phyloP scores from a whole-genome alignment of 2,329 filamentous ascomycete genomes.

The Trichoderma endophyticum region DNA sequence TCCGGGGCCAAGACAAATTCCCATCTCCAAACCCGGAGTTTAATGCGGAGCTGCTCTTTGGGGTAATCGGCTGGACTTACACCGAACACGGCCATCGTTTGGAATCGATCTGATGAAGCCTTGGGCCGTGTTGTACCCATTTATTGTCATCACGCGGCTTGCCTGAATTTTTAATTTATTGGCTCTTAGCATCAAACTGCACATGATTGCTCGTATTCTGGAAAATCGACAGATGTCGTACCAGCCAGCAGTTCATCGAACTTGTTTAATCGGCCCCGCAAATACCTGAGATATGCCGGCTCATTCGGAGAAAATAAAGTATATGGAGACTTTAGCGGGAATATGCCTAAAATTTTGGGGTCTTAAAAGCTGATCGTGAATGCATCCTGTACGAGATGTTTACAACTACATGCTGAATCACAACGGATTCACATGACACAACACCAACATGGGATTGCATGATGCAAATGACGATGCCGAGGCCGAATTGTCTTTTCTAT shows the following conservation, averaged over 20 bases:
- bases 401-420: neutral
- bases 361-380: neutral
- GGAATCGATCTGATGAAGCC: neutral
- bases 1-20: neutral
- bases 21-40: neutral
- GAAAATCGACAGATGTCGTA: neutral
- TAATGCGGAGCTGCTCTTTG: neutral
- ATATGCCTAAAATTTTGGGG: neutral
- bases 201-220: neutral
- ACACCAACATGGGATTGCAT: neutral
- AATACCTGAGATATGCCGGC: neutral
- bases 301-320: neutral
- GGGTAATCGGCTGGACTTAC: neutral
- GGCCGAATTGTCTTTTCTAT: neutral
- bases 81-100: neutral
- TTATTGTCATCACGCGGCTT: neutral
- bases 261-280: neutral
- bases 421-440: too few species aligned
- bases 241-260: neutral
- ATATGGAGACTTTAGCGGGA: neutral
- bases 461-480: neutral
- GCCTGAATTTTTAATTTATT: neutral
- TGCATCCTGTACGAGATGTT: neutral
- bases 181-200: neutral
- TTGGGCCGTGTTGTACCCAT: neutral